Conservation (phyloP, 1,139 yeast genomes). For the Kurtzmaniella quercitrusa region DNA sequence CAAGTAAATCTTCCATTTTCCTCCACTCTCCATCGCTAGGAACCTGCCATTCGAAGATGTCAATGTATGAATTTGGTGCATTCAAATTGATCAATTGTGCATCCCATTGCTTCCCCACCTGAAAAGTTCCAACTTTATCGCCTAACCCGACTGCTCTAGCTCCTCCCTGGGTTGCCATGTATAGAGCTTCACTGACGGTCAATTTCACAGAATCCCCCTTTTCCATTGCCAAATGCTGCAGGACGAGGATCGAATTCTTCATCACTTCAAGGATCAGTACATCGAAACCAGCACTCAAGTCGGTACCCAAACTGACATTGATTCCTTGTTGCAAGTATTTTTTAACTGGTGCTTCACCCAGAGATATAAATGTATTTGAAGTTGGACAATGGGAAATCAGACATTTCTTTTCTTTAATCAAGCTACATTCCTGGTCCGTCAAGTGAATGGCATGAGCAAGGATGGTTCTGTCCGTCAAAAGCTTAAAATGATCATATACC, state of each 20-base stretch:
- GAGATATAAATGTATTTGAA: slow-evolving; percentile 83
- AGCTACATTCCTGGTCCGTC: slow-evolving; percentile 54
- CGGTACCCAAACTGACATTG: slow-evolving; percentile 86
- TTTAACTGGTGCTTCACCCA: slow-evolving; percentile 83
- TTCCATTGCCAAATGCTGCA: slow-evolving; percentile 78
- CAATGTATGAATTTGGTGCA: slow-evolving; percentile 52
- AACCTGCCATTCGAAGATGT: slow-evolving; percentile 69
- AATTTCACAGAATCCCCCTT: slow-evolving; percentile 36
- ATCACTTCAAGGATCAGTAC: slow-evolving; percentile 74
- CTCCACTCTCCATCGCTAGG: slow-evolving; percentile 12
- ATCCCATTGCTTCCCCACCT: slow-evolving; percentile 76
- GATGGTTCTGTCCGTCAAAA: slow-evolving; percentile 64
- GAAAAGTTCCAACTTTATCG: slow-evolving; percentile 63
- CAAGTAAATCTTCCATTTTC: slow-evolving; percentile 52
- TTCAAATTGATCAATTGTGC: slow-evolving; percentile 70
- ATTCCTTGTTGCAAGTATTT: slow-evolving; percentile 62
- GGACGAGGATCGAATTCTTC: slow-evolving; percentile 74
- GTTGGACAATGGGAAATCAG: slow-evolving; percentile 96
- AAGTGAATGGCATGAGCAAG: slow-evolving; percentile 90
- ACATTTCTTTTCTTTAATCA: slow-evolving; percentile 50
- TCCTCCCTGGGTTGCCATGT: slow-evolving; percentile 86
- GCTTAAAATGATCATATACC: slow-evolving; percentile 63
- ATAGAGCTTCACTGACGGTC: slow-evolving; percentile 66
- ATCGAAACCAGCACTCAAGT: slow-evolving; percentile 90
- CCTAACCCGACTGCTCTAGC: slow-evolving; percentile 69